Percentiles rank a stretch among this genome's conserved stretches.
phyloP scores from a whole-genome alignment of 345 rosid species.

The Dimocarpus longan region DNA sequence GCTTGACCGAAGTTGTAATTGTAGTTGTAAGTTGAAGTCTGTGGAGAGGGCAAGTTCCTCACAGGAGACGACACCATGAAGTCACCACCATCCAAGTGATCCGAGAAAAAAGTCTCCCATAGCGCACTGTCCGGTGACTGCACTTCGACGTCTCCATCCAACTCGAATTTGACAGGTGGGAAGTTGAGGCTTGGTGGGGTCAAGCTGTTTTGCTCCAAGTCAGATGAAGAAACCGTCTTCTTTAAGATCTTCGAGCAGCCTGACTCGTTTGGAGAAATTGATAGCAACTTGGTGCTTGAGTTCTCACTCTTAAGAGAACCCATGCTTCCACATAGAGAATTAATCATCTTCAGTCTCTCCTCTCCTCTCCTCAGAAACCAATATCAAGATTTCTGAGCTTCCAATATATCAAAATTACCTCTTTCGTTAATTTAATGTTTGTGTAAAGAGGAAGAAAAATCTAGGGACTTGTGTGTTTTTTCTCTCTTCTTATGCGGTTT shows the following conservation, averaged over 20 bases:
- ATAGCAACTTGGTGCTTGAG: slow-evolving; percentile 31
- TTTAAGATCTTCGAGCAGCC: slow-evolving; percentile 27
- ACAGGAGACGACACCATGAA: slow-evolving; percentile 69
- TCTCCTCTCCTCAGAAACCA: background rate
- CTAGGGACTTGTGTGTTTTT: slow-evolving; percentile 9
- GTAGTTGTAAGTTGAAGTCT: slow-evolving; percentile 19
- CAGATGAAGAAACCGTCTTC: slow-evolving; percentile 31
- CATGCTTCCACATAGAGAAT: slow-evolving; percentile 45
- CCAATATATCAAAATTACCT: background rate
- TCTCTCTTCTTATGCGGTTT: slow-evolving; percentile 26
- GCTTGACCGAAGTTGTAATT: slow-evolving; percentile 24
- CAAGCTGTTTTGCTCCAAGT: slow-evolving; percentile 41
- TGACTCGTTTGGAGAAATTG: slow-evolving; percentile 39
- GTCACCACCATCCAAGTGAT: slow-evolving; percentile 54
- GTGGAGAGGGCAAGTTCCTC: slow-evolving; percentile 47
- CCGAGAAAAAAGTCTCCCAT: slow-evolving; percentile 63
- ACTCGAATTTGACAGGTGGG: slow-evolving; percentile 46
- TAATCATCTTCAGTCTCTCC: slow-evolving; percentile 27
- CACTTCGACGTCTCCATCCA: slow-evolving; percentile 55
- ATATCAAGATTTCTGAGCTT: background rate
- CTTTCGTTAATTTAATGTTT: background rate
- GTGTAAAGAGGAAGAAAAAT: slow-evolving; percentile 9
- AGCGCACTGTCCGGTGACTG: slow-evolving; percentile 57
- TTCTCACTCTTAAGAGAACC: slow-evolving; percentile 46
- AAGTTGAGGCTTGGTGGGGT: slow-evolving; percentile 55